Conservation (phyloP, 371 early-diverging fungal species). For the Mortierella polycephala region DNA sequence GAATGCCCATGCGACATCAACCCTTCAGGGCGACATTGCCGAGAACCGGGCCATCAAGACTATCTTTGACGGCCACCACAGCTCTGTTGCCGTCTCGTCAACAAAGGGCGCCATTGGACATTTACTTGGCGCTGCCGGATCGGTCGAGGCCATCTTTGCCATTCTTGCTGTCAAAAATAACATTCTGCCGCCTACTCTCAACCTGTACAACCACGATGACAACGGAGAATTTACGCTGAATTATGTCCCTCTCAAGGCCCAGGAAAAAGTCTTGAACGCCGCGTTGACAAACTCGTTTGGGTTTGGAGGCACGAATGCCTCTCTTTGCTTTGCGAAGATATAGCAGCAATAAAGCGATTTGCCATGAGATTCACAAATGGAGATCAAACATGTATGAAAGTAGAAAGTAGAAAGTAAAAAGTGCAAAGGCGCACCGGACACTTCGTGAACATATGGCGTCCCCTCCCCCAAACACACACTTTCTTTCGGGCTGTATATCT, state of each 20-base stretch:
- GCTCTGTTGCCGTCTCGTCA: constrained; percentile 80
- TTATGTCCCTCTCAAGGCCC: constrained; percentile 76
- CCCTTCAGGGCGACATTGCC: constrained; percentile 76
- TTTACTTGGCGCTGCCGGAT: constrained; percentile 94
- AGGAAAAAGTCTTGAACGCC: constrained; percentile 68
- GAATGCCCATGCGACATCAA: constrained; percentile 98
- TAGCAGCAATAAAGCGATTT: too few species aligned
- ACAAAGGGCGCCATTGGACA: constrained; percentile 95
- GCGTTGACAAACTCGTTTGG: constrained; percentile 95
- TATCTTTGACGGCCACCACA: constrained; percentile 73
- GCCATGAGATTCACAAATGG: too few species aligned
- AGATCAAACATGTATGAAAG: constrained; percentile 1
- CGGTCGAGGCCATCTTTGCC: constrained; percentile 93
- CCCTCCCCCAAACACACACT: background rate
- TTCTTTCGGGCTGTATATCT: background rate
- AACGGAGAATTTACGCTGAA: constrained; percentile 77
- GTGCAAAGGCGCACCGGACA: background rate
- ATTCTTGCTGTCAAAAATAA: constrained; percentile 79
- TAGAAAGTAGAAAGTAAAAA: constrained; percentile 9
- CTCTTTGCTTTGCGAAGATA: constrained; percentile 76
- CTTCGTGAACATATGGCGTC: too few species aligned
- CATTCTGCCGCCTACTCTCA: constrained; percentile 87
- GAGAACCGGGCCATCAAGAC: constrained; percentile 84
- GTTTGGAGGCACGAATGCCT: constrained; percentile 96
- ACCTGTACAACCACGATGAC: constrained; percentile 69